Percentiles rank a stretch among this genome's conserved stretches.
These are phyloP conservation scores for Camelina neglecta DNA, from an alignment of 345 rosid genomes.

Conservation along the genomic window DNA sequence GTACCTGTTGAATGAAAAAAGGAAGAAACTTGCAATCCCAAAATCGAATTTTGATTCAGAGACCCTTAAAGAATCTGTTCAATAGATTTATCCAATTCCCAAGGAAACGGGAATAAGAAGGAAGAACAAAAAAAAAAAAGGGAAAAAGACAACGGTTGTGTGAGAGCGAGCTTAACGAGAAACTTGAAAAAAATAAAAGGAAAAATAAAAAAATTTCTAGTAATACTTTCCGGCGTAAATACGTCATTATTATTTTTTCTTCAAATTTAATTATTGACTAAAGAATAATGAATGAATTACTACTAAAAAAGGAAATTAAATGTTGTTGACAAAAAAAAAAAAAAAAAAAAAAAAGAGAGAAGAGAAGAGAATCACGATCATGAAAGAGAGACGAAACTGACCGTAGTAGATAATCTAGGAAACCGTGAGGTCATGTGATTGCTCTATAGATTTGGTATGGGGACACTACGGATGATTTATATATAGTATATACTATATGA, in stretches of 20 bases:
- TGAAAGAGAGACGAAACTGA: not conserved
- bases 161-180: conserved; percentile 26
- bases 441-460: conserved; percentile 26
- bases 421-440: conserved; percentile 41
- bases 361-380: not conserved
- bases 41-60: conserved; percentile 7
- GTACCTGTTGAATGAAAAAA: not conserved
- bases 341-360: not conserved
- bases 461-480: conserved; percentile 4
- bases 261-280: not conserved
- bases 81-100: not conserved
- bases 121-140: too few relatives aligned
- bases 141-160: not conserved
- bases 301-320: not conserved
- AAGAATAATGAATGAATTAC: not conserved
- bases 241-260: not conserved
- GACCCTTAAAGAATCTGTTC: not conserved
- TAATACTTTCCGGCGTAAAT: not conserved
- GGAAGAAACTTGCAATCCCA: conserved; percentile 18
- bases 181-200: not conserved
- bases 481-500: too few relatives aligned
- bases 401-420: conserved; percentile 13
- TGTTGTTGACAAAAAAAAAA: not conserved
- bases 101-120: not conserved
- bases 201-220: too few relatives aligned